These are phyloP conservation scores for Coleophoma cylindrospora DNA, from an alignment of 2,329 filamentous ascomycete species.

Conservation along the genomic window DNA sequence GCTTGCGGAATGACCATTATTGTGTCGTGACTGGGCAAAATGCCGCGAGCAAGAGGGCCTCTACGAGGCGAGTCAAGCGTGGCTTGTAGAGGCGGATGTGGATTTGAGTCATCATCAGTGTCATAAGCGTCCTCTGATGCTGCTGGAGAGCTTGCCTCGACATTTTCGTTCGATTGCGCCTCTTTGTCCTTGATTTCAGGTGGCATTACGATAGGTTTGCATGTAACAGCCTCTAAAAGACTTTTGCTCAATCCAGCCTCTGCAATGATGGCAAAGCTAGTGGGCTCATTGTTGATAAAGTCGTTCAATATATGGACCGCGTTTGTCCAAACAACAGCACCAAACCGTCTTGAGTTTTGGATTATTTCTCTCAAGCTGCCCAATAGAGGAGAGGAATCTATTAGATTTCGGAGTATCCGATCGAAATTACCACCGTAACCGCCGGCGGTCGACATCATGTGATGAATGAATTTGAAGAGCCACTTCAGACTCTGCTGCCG, in stretches of 20 bases:
- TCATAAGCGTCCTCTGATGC: slow-evolving; percentile 19
- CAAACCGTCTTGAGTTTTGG: slow-evolving; percentile 72
- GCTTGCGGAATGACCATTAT: slow-evolving; percentile 83
- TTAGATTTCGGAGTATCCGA: slow-evolving; percentile 83
- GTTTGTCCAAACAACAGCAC: slow-evolving; percentile 93
- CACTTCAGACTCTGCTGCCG: slow-evolving; percentile 91
- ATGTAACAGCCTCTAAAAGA: slow-evolving; percentile 77
- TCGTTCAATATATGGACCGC: slow-evolving; percentile 87
- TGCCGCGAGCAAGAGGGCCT: slow-evolving; percentile 57
- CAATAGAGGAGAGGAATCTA: slow-evolving; percentile 85
- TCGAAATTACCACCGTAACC: slow-evolving; percentile 76
- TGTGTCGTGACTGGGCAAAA: slow-evolving; percentile 83
- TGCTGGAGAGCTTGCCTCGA: slow-evolving; percentile 20
- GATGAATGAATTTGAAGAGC: slow-evolving; percentile 92
- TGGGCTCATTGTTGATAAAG: slow-evolving; percentile 98
- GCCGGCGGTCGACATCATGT: slow-evolving; percentile 80
- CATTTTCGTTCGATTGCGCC: slow-evolving; percentile 22
- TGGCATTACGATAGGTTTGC: slow-evolving; percentile 31
- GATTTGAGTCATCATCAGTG: slow-evolving; percentile 36
- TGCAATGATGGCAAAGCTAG: slow-evolving; percentile 91
- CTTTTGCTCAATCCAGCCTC: slow-evolving; percentile 88
- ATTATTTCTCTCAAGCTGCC: slow-evolving; percentile 76
- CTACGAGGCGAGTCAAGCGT: slow-evolving; percentile 40
- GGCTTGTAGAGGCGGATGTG: slow-evolving; percentile 48
- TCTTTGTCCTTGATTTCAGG: slow-evolving; percentile 18